Evolutionary conservation across 352 stramenopile species (phyloP), one percentile per base, ranked within the genome.

Genomic region (Pythium aquatile): DNA sequence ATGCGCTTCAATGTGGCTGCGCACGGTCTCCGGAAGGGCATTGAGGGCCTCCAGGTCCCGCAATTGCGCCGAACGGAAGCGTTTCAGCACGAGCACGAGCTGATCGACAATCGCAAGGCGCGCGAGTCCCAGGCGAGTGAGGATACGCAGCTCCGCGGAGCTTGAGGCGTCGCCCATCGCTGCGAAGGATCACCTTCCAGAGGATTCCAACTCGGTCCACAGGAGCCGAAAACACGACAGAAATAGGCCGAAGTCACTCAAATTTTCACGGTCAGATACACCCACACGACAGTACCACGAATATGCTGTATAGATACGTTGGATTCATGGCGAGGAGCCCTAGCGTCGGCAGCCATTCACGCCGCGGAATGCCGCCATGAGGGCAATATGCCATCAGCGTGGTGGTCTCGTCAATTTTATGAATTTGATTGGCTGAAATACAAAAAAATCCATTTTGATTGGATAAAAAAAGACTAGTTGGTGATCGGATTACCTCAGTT

Each of bases 21-120:
- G 56, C 6, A 78, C 66, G 17, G 30, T 11, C 5, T 40, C 8
- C 0, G 61, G 66, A 2, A 68, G 57, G n/a, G 33, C 55, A 3
- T 40, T 32, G 16, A 90, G 56, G 0, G 76, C 63, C 1, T 68
- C 52, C 16, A 89, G 63, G 29, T 85, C 75, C 0, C 63, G 20
- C 54, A 81, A 67, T 60, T 89, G 78, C 6, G 81, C 65, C 1
- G 52, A 39, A 5, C 81, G 78, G 55, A 90, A 81, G 33, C 75
- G 69, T 53, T 61, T 54, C 20, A 87, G 55, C 42, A 81, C 58
- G 8, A 75, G 54, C 17, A 70, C 49, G 11, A 88, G 61, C 30
- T 85, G 75, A 7, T 77, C 71, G 13, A 37, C 69, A 35, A 72
- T 69, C 16, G 72, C 61, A 11, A 79, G 65, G 16, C 63, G 75